Evolutionary conservation across 352 stramenopile species (phyloP).

Genomic region (Phytophthora sp.): DNA sequence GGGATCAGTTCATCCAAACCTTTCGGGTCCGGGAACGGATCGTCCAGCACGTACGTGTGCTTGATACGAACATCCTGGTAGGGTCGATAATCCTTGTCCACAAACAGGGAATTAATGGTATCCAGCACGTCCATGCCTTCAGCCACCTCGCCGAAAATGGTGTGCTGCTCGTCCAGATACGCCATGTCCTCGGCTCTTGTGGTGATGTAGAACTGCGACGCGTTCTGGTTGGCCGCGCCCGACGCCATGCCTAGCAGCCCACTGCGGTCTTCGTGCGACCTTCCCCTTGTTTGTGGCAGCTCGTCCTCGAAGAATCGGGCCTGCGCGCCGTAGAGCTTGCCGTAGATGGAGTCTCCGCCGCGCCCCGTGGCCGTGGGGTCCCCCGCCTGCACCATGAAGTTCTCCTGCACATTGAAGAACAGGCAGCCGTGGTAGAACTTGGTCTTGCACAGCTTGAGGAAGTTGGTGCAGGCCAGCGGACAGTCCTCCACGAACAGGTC

Average conservation of each 20-base stretch:
- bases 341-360: slow-evolving; percentile 95
- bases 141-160: slow-evolving; percentile 92
- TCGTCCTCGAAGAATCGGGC: slow-evolving; percentile 85
- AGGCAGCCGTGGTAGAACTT: slow-evolving; percentile 95
- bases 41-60: slow-evolving; percentile 90
- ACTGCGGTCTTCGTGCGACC: slow-evolving; percentile 60
- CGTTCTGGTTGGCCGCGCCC: slow-evolving; percentile 74
- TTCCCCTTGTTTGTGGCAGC: slow-evolving; percentile 38
- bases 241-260: slow-evolving; percentile 89
- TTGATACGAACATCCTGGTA: slow-evolving; percentile 98
- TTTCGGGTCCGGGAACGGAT: slow-evolving; percentile 82
- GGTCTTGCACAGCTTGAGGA: slow-evolving; percentile 95
- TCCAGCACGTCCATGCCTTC: slow-evolving; percentile 96
- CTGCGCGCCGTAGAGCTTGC: slow-evolving; percentile 89
- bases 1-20: slow-evolving; percentile 71
- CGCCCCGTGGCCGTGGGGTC: slow-evolving; percentile 93
- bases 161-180: slow-evolving; percentile 92
- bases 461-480: slow-evolving; percentile 90
- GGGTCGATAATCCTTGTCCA: slow-evolving; percentile 94
- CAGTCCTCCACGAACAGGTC: slow-evolving; percentile 90
- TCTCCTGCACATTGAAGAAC: slow-evolving; percentile 97
- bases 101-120: slow-evolving; percentile 95
- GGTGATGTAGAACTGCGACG: slow-evolving; percentile 98
- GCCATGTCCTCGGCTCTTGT: slow-evolving; percentile 89
- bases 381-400: slow-evolving; percentile 93